Evolutionary conservation across 1,284 basidiomycete species (phyloP).

Genomic region (Microbotryomycetes sp.): DNA sequence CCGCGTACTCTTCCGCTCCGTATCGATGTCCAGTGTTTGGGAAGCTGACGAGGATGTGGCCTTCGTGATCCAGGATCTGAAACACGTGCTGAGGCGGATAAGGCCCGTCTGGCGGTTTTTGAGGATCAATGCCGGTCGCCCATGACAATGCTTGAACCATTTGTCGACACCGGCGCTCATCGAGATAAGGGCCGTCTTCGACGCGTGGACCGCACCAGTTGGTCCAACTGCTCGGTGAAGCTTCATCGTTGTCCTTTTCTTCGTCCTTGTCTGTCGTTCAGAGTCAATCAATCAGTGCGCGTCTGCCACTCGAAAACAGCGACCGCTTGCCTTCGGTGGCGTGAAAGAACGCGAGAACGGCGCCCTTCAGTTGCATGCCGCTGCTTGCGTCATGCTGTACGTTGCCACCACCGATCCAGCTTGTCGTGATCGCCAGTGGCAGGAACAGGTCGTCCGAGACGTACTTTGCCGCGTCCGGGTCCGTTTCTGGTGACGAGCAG

Average conservation of each 20-base stretch:
- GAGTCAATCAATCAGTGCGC: background rate
- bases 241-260: constrained; percentile 69
- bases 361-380: constrained; percentile 52
- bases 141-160: constrained; percentile 18
- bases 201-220: constrained; percentile 72
- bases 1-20: constrained; percentile 70
- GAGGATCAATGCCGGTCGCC: constrained; percentile 8
- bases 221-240: constrained; percentile 70
- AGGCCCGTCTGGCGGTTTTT: constrained; percentile 25
- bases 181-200: constrained; percentile 28
- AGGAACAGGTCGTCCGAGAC: constrained; percentile 54
- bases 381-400: background rate
- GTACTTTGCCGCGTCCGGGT: constrained; percentile 13
- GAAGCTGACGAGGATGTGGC: constrained; percentile 71
- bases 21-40: constrained; percentile 60
- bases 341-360: constrained; percentile 92
- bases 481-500: constrained; percentile 39
- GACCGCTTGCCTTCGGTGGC: constrained; percentile 52
- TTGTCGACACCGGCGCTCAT: constrained; percentile 11
- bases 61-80: constrained; percentile 61
- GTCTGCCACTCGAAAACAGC: background rate
- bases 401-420: constrained; percentile 59
- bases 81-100: constrained; percentile 55
- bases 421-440: constrained; percentile 85
- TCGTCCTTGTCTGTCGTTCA: constrained; percentile 46